Percentiles rank a stretch among this genome's conserved stretches.
Evolutionary conservation across 2,329 filamentous ascomycete species (phyloP).

Genomic region (Cladophialophora carrionii): DNA sequence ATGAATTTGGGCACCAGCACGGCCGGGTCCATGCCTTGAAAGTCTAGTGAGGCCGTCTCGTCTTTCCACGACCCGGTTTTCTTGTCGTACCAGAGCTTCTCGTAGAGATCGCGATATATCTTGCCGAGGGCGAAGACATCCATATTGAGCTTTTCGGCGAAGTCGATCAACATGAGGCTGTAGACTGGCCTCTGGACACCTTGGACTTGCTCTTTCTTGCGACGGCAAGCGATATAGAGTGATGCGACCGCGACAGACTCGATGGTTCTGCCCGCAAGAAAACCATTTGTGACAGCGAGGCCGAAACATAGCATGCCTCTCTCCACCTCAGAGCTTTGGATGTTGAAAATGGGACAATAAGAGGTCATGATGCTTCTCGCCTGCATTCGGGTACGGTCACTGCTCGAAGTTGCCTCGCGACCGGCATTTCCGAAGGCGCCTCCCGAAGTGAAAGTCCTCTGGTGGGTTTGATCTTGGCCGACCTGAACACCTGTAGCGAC

Average conservation of each 20-base stretch:
- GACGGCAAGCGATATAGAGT: conserved; percentile 82
- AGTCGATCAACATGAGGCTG: conserved; percentile 84
- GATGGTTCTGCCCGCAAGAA: conserved; percentile 82
- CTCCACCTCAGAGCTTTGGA: conserved; percentile 60
- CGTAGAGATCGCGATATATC: conserved; percentile 81
- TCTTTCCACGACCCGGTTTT: conserved; percentile 51
- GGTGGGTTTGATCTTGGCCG: conserved; percentile 79
- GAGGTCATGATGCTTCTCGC: conserved; percentile 59
- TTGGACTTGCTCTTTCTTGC: conserved; percentile 47
- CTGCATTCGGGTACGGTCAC: conserved; percentile 31
- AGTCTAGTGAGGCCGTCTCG: conserved; percentile 18
- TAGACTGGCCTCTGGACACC: conserved; percentile 51
- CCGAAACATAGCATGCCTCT: conserved; percentile 70
- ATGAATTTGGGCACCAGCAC: conserved; percentile 91
- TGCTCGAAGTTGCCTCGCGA: conserved; percentile 44
- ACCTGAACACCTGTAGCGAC: conserved; percentile 90
- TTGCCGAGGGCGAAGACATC: conserved; percentile 92
- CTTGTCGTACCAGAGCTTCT: conserved; percentile 54
- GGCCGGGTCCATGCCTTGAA: conserved; percentile 59
- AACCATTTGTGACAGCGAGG: conserved; percentile 72
- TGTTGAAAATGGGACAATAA: conserved; percentile 65
- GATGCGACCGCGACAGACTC: conserved; percentile 87
- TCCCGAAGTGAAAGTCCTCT: conserved; percentile 57
- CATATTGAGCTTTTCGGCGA: conserved; percentile 71
- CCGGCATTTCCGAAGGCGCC: conserved; percentile 47